These are phyloP conservation scores for Halenospora varia DNA, from an alignment of 495 filamentous ascomycete species.

Conservation along the genomic window DNA sequence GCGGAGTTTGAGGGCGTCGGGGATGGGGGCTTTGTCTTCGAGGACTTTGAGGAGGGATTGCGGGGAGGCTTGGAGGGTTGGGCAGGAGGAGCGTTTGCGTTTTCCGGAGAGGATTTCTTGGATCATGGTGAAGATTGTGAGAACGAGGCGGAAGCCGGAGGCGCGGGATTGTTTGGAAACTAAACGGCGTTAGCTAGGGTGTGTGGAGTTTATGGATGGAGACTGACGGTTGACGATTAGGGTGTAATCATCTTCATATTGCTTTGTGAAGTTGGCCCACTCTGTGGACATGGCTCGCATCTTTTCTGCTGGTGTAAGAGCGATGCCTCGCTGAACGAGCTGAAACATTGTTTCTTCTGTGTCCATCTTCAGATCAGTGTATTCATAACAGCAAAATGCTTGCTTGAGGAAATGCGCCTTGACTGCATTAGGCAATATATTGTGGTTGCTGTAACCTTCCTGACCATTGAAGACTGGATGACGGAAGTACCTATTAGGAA, in stretches of 20 bases:
- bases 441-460: slow-evolving; percentile 19
- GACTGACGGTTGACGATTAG: slow-evolving; percentile 31
- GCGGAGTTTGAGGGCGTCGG: slow-evolving; percentile 7
- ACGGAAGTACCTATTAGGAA: slow-evolving; percentile 19
- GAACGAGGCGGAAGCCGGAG: slow-evolving; percentile 31
- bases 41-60: slow-evolving; percentile 27
- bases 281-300: slow-evolving; percentile 39
- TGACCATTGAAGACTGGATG: slow-evolving; percentile 22
- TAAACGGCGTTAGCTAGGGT: slow-evolving; percentile 15
- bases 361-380: slow-evolving; percentile 29
- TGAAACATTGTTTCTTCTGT: slow-evolving; percentile 48
- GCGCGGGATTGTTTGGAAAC: slow-evolving; percentile 29
- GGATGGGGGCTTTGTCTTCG: slow-evolving; percentile 17
- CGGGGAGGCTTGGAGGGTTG: slow-evolving; percentile 27
- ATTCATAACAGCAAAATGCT: slow-evolving; percentile 40
- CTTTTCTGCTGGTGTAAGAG: slow-evolving; percentile 44
- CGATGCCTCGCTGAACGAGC: slow-evolving; percentile 42
- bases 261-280: slow-evolving; percentile 39
- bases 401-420: slow-evolving; percentile 31
- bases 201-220: not conserved
- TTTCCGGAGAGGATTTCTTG: slow-evolving; percentile 14
- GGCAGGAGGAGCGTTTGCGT: slow-evolving; percentile 3
- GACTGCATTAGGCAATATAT: slow-evolving; percentile 26
- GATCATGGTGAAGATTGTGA: slow-evolving; percentile 25
- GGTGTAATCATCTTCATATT: slow-evolving; percentile 37